phyloP scores from a whole-genome alignment of 164 flowering plant genomes.

The Malania oleifera region DNA sequence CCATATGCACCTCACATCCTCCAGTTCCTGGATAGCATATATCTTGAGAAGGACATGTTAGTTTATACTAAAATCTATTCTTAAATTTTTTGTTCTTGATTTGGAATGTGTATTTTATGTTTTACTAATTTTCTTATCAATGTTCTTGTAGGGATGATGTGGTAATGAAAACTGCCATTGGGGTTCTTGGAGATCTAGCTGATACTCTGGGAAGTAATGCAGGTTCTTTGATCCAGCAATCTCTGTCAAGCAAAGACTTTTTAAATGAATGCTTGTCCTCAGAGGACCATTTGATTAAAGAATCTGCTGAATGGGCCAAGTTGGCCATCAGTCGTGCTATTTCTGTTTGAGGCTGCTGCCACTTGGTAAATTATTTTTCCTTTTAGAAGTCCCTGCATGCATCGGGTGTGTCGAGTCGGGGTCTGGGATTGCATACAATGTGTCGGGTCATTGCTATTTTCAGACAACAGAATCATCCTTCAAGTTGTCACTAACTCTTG shows the following conservation, averaged over 20 bases:
- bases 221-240: slow-evolving; percentile 66
- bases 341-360: slow-evolving; percentile 46
- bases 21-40: slow-evolving; percentile 64
- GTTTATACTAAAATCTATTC: slow-evolving; percentile 12
- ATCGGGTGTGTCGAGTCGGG: slow-evolving; percentile 49
- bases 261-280: slow-evolving; percentile 76
- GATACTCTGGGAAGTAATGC: slow-evolving; percentile 80
- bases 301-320: slow-evolving; percentile 84
- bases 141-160: slow-evolving; percentile 60
- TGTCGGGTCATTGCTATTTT: slow-evolving; percentile 48
- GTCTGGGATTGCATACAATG: slow-evolving; percentile 48
- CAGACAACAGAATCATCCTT: slow-evolving; percentile 31
- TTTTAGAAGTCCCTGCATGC: slow-evolving; percentile 63
- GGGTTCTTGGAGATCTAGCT: slow-evolving; percentile 82
- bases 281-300: slow-evolving; percentile 73
- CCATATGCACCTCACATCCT: slow-evolving; percentile 60
- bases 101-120: not conserved
- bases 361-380: slow-evolving; percentile 26
- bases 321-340: slow-evolving; percentile 65
- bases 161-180: slow-evolving; percentile 82
- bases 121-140: not conserved
- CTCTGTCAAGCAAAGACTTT: slow-evolving; percentile 64
- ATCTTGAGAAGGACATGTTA: slow-evolving; percentile 69
- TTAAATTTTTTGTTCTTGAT: not conserved
- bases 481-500: slow-evolving; percentile 34